A percentile compares a stretch with the other conserved stretches of the same genome.
Conservation (phyloP, 2,329 filamentous ascomycete species). For the Paecilomyces niveus region DNA sequence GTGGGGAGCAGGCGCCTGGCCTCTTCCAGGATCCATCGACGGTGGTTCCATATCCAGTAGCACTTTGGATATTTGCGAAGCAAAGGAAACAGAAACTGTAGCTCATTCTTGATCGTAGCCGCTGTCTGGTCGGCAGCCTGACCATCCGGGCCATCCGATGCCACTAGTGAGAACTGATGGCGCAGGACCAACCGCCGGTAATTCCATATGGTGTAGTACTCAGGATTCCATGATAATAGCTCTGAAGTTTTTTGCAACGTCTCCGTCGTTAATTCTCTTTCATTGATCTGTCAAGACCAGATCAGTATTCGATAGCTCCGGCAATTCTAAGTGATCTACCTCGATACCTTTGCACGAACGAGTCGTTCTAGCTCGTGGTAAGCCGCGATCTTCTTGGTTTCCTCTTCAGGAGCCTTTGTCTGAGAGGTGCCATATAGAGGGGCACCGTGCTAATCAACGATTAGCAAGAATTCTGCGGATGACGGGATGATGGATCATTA, state of each 20-base stretch:
- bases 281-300: slow-evolving; percentile 24
- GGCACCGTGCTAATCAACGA: slow-evolving; percentile 66
- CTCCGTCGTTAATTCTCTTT: slow-evolving; percentile 34
- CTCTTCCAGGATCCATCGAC: slow-evolving; percentile 73
- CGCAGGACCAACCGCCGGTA: slow-evolving; percentile 61
- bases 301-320: background rate
- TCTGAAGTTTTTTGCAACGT: slow-evolving; percentile 38
- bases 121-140: slow-evolving; percentile 41
- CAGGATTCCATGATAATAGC: slow-evolving; percentile 38
- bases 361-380: slow-evolving; percentile 66
- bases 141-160: slow-evolving; percentile 15
- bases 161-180: slow-evolving; percentile 45
- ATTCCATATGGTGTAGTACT: slow-evolving; percentile 45
- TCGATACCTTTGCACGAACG: slow-evolving; percentile 57
- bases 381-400: slow-evolving; percentile 66
- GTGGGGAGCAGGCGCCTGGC: slow-evolving; percentile 57
- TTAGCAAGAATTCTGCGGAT: slow-evolving; percentile 7
- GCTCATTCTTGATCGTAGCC: slow-evolving; percentile 60
- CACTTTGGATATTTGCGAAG: slow-evolving; percentile 86
- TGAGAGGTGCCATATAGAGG: slow-evolving; percentile 56
- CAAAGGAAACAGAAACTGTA: slow-evolving; percentile 76
- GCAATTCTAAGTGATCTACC: background rate
- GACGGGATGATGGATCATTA: slow-evolving; percentile 7
- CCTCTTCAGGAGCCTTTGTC: slow-evolving; percentile 62
- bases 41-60: slow-evolving; percentile 99